These are phyloP conservation scores for Batkoa obscura DNA, from an alignment of 371 early-diverging fungal species.

Conservation along the genomic window DNA sequence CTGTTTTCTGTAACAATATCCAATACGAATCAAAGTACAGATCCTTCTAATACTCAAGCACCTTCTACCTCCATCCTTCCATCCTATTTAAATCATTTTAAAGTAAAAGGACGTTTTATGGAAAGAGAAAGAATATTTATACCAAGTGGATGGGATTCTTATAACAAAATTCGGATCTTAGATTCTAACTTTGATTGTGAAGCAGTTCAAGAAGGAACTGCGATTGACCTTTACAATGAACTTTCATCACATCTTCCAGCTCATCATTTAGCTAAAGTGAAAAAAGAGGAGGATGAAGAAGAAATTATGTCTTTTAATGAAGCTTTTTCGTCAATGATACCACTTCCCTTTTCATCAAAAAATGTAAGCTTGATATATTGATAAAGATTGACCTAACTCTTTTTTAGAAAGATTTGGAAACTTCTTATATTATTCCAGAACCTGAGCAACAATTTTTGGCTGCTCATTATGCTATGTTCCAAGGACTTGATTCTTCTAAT, in stretches of 20 bases:
- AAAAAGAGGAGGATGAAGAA: neutral
- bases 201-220: constrained; percentile 32
- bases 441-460: constrained; percentile 5
- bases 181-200: constrained; percentile 54
- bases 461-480: constrained; percentile 2
- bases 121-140: constrained; percentile 76
- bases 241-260: neutral
- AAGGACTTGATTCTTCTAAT: neutral
- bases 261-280: neutral
- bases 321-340: neutral
- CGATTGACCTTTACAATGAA: constrained; percentile 17
- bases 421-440: neutral
- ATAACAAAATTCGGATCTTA: constrained; percentile 59
- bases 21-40: neutral
- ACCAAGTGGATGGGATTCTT: constrained; percentile 87
- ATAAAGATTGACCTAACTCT: neutral
- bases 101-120: constrained; percentile 49
- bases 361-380: neutral
- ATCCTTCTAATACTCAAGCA: constrained; percentile 8
- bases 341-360: neutral
- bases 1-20: constrained; percentile 18
- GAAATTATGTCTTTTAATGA: constrained; percentile 1
- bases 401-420: neutral
- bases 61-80: constrained; percentile 8
- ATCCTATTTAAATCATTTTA: constrained; percentile 17